Evolutionary conservation across 2,329 filamentous ascomycete species (phyloP), one percentile per base, ranked within the genome.

Genomic region (Ceratocystis albifundus): DNA sequence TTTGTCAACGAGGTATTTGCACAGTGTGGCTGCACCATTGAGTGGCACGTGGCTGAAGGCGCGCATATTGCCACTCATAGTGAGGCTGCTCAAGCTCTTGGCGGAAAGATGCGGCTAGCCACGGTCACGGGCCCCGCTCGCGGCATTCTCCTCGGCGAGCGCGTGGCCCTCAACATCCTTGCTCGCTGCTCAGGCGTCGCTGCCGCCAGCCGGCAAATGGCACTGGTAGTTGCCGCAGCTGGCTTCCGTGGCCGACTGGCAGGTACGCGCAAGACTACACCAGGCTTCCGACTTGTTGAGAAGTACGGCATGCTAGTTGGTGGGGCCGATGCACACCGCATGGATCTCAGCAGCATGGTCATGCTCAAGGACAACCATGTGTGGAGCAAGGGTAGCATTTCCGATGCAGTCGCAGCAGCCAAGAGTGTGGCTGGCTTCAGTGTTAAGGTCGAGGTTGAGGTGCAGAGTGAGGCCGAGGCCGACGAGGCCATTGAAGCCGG

Each of bases 331-430:
- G 84, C 87, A 2, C 94, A 99, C 76, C 82, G 94, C 41, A 90
- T 96, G 77, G 94, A 99, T 75, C 80, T 99, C 66, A 89, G 86
- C 74, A 84, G 87, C 70, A 97, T 99, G 94, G 92, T 92, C 66
- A 99, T 99, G 94, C 82, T 99, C 70, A 99, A 99, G 79, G 94
- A 99, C 77, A 99, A 99, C 77, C 94, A 99, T 77, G 88, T 99
- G 67, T 96, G 93, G 88, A 90, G 90, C 69, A 87, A 88, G 65
- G 88, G 88, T 30, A 89, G 88, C 73, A 97, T 99, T 75, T 86
- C 88, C 1, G 85, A 88, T 25, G 94, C 94, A 4, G 92, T 99
- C 28, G 79, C 80, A 50, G 90, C 93, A 1, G 94, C 94, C 28
- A 90, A 90, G 74, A 81, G 86, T 10, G 90, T 88, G 0, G 93